Evolutionary conservation across 2,329 filamentous ascomycete species (phyloP).

Genomic region (Cercospora sesami): DNA sequence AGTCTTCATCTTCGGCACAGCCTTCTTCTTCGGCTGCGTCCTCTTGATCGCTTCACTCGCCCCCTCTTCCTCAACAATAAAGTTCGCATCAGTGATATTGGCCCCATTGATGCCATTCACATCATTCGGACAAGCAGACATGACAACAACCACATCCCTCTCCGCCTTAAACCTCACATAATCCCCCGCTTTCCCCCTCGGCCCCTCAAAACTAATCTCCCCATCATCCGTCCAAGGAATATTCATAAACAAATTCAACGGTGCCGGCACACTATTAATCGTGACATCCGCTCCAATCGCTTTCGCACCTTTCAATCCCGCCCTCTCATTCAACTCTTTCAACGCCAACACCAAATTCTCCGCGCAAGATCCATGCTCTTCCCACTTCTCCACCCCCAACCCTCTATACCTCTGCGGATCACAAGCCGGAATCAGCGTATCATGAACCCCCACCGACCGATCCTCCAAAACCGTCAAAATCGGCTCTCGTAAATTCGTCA

Average conservation of each 20-base stretch:
- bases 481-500: conserved; percentile 50
- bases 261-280: conserved; percentile 50
- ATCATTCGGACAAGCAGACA: conserved; percentile 52
- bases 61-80: conserved; percentile 40
- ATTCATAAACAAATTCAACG: conserved; percentile 53
- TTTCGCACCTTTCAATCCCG: conserved; percentile 49
- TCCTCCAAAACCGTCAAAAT: conserved; percentile 51
- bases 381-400: conserved; percentile 47
- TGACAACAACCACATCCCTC: conserved; percentile 49
- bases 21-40: conserved; percentile 28
- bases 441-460: conserved; percentile 46
- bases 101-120: conserved; percentile 46
- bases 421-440: conserved; percentile 51
- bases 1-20: conserved; percentile 19
- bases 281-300: conserved; percentile 51
- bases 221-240: conserved; percentile 47
- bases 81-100: conserved; percentile 48
- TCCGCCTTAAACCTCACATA: conserved; percentile 48
- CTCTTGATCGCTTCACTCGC: conserved; percentile 24
- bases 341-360: conserved; percentile 53
- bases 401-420: conserved; percentile 47
- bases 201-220: conserved; percentile 44
- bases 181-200: conserved; percentile 45
- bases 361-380: conserved; percentile 50
- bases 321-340: conserved; percentile 50